Conservation (phyloP, 805 yeast genomes). For the Kodamaea leandrae region DNA sequence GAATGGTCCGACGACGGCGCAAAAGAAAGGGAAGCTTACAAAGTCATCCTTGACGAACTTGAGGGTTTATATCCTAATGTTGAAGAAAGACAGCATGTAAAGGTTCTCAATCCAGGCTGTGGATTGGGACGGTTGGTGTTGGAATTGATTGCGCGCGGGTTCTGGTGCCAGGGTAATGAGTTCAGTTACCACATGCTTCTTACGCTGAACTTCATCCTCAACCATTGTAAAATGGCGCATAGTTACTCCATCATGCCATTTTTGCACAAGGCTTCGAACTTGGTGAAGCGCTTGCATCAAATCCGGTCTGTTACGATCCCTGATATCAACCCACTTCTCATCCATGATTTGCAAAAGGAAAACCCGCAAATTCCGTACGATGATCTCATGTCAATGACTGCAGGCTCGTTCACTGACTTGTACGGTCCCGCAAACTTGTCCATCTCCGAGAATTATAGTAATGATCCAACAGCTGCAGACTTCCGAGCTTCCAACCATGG, state of each 20-base stretch:
- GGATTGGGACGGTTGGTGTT: conserved; percentile 60
- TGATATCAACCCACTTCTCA: conserved; percentile 45
- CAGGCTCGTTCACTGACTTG: conserved; percentile 69
- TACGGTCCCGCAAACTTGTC: conserved; percentile 51
- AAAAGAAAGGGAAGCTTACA: conserved; percentile 41
- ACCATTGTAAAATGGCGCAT: conserved; percentile 41
- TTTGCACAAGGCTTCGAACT: conserved; percentile 51
- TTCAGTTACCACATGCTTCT: conserved; percentile 63
- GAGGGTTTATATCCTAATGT: conserved; percentile 37
- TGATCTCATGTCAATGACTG: conserved; percentile 65
- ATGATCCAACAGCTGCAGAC: conserved; percentile 36
- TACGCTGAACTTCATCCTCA: conserved; percentile 53
- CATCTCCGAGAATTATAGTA: conserved; percentile 33
- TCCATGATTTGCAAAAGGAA: conserved; percentile 25
- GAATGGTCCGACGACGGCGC: conserved; percentile 62
- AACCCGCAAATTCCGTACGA: conserved; percentile 42
- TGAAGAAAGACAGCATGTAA: conserved; percentile 32
- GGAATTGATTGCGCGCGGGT: conserved; percentile 55
- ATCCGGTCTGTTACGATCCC: conserved; percentile 52
- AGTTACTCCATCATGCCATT: conserved; percentile 50
- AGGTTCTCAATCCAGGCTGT: conserved; percentile 60
- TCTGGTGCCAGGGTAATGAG: conserved; percentile 66
- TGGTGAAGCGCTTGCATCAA: conserved; percentile 45
- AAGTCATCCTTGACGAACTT: conserved; percentile 34
- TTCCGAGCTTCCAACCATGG: conserved; percentile 41